Conservation (phyloP, 2,329 filamentous ascomycete genomes). For the Sporothrix variecibatus region DNA sequence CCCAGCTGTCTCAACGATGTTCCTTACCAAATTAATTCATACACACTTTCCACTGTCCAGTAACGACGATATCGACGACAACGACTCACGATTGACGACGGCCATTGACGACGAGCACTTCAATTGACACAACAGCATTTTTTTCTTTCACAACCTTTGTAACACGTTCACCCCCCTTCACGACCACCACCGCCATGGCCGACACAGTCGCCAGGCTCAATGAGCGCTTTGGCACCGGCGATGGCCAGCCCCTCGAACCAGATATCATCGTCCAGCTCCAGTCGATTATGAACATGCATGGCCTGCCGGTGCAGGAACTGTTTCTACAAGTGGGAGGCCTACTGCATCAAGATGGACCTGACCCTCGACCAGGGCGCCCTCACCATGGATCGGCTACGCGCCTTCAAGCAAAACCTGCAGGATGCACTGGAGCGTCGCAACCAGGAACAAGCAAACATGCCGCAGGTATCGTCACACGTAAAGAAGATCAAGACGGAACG, state of each 20-base stretch:
- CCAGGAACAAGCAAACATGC: slow-evolving; percentile 2
- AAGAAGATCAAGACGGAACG: slow-evolving; percentile 42
- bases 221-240: slow-evolving; percentile 56
- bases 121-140: neutral
- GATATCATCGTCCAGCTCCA: slow-evolving; percentile 81
- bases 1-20: neutral
- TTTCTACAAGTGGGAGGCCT: slow-evolving; percentile 99
- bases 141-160: neutral
- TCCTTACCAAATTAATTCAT: neutral
- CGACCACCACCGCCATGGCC: slow-evolving; percentile 40
- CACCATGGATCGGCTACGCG: slow-evolving; percentile 65
- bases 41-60: neutral
- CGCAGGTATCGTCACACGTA: neutral
- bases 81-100: neutral
- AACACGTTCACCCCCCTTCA: neutral
- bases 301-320: slow-evolving; percentile 80
- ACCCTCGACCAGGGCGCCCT: slow-evolving; percentile 63
- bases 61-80: neutral
- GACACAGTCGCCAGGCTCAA: slow-evolving; percentile 47
- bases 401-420: slow-evolving; percentile 84
- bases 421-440: slow-evolving; percentile 67
- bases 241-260: slow-evolving; percentile 63
- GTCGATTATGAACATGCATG: slow-evolving; percentile 83
- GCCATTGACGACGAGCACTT: neutral
- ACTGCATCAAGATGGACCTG: slow-evolving; percentile 89